A percentile compares a stretch with the other conserved stretches of the same genome.
Conservation (phyloP, 2,329 filamentous ascomycete species). For the Hypoxylon sp. region DNA sequence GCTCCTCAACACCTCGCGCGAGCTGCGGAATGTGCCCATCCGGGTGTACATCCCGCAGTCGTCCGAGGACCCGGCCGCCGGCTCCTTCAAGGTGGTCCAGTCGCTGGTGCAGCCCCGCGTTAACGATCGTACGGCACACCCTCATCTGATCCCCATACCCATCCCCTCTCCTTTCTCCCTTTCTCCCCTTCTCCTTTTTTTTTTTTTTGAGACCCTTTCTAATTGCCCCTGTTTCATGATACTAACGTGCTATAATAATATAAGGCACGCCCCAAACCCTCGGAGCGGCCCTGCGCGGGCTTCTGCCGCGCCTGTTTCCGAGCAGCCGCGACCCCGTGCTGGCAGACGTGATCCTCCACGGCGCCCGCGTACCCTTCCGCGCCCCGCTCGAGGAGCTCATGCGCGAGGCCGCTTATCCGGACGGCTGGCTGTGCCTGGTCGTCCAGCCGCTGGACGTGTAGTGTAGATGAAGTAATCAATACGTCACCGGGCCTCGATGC, state of each 20-base stretch:
- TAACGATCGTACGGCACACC: slow-evolving; percentile 56
- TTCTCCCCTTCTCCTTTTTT: neutral
- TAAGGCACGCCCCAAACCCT: slow-evolving; percentile 66
- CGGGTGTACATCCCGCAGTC: slow-evolving; percentile 85
- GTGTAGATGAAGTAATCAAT: neutral
- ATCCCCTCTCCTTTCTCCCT: slow-evolving; percentile 1
- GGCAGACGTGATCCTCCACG: slow-evolving; percentile 88
- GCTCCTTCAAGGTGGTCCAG: slow-evolving; percentile 81
- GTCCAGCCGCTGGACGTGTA: slow-evolving; percentile 75
- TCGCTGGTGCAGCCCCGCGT: slow-evolving; percentile 70
- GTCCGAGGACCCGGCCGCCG: slow-evolving; percentile 55
- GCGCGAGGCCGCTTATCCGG: slow-evolving; percentile 85
- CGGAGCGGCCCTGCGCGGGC: slow-evolving; percentile 80
- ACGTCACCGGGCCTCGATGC: neutral
- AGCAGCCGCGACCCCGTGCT: slow-evolving; percentile 87
- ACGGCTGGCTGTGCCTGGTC: slow-evolving; percentile 91
- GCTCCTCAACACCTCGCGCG: slow-evolving; percentile 81
- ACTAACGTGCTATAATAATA: neutral
- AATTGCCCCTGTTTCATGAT: neutral
- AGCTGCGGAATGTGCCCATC: slow-evolving; percentile 87
- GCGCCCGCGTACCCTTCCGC: slow-evolving; percentile 83
- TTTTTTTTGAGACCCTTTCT: neutral
- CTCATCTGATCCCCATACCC: slow-evolving; percentile 7
- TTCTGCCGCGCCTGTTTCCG: slow-evolving; percentile 88
- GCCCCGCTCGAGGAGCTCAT: slow-evolving; percentile 88